Percentiles rank a stretch among this genome's conserved stretches.
Evolutionary conservation across 2,329 filamentous ascomycete genomes (phyloP).

Genomic region (Talaromyces sp.): DNA sequence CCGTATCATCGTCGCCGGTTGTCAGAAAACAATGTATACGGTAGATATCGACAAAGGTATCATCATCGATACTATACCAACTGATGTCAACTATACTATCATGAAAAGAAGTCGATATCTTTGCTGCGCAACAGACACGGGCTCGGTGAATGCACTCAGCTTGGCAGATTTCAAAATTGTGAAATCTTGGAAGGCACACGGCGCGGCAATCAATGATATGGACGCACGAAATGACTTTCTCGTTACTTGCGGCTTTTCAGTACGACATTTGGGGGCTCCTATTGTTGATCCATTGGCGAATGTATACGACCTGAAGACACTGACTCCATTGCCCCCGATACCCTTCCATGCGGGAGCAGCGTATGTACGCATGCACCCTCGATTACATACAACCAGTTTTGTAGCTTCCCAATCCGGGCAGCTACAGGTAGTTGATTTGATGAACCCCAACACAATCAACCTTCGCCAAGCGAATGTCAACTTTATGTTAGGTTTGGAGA

Average conservation of each 20-base stretch:
- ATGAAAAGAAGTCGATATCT: slow-evolving; percentile 89
- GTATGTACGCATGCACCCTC: slow-evolving; percentile 93
- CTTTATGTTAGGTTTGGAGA: slow-evolving; percentile 75
- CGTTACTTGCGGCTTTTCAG: slow-evolving; percentile 89
- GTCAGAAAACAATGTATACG: slow-evolving; percentile 80
- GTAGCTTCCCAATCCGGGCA: slow-evolving; percentile 89
- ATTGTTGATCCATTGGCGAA: slow-evolving; percentile 92
- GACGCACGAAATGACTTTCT: slow-evolving; percentile 93
- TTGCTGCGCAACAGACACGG: slow-evolving; percentile 81
- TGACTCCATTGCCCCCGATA: slow-evolving; percentile 82
- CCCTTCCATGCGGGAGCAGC: slow-evolving; percentile 89
- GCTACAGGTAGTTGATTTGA: slow-evolving; percentile 91
- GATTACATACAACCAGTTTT: slow-evolving; percentile 91
- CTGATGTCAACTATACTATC: slow-evolving; percentile 76
- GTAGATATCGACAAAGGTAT: slow-evolving; percentile 69
- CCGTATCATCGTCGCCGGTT: slow-evolving; percentile 80
- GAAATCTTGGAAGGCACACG: slow-evolving; percentile 88
- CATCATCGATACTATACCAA: slow-evolving; percentile 67
- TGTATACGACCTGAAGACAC: slow-evolving; percentile 90
- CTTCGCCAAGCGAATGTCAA: slow-evolving; percentile 78
- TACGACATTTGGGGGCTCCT: slow-evolving; percentile 72
- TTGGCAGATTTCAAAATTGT: slow-evolving; percentile 71
- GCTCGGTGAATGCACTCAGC: slow-evolving; percentile 82
- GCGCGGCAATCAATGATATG: slow-evolving; percentile 89
- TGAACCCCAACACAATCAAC: slow-evolving; percentile 86